A percentile compares a stretch with the other conserved stretches of the same genome.
phyloP scores from a whole-genome alignment of 2,329 filamentous ascomycete species.

The Sclerotinia minor region DNA sequence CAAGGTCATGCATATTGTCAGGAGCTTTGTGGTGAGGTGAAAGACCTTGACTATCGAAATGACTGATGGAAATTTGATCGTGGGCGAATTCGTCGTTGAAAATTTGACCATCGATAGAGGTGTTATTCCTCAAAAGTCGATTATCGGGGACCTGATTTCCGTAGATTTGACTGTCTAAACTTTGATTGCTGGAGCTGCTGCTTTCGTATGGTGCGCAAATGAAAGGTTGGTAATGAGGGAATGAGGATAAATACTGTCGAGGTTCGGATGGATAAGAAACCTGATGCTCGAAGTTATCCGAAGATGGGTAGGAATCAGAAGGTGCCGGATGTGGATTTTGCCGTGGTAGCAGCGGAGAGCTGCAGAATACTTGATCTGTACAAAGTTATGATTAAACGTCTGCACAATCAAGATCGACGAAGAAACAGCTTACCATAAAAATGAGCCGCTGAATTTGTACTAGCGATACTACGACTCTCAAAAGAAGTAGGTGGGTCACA shows the following conservation, averaged over 20 bases:
- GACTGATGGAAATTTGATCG: not conserved
- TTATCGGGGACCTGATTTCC: no score
- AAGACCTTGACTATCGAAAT: no score
- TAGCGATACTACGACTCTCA: not conserved
- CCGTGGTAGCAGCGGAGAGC: not conserved
- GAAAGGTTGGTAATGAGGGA: not conserved
- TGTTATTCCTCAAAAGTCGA: no score
- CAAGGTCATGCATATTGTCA: not conserved
- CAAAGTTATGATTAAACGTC: not conserved
- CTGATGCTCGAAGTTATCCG: not conserved
- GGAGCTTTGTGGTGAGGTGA: not conserved
- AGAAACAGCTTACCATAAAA: not conserved
- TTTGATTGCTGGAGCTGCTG: not conserved
- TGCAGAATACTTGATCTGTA: not conserved
- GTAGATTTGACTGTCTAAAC: not conserved
- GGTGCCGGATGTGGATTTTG: not conserved
- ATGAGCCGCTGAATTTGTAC: not conserved
- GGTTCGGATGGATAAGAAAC: not conserved
- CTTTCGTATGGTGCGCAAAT: no score
- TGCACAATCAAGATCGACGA: not conserved
- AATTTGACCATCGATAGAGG: no score
- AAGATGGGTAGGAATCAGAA: not conserved
- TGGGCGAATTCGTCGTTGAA: no score
- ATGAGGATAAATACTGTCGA: no score
- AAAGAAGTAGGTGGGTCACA: not conserved